Evolutionary conservation across 1,284 basidiomycete genomes (phyloP), one percentile per base, ranked within the genome.

Genomic region (Heterobasidion annosum): DNA sequence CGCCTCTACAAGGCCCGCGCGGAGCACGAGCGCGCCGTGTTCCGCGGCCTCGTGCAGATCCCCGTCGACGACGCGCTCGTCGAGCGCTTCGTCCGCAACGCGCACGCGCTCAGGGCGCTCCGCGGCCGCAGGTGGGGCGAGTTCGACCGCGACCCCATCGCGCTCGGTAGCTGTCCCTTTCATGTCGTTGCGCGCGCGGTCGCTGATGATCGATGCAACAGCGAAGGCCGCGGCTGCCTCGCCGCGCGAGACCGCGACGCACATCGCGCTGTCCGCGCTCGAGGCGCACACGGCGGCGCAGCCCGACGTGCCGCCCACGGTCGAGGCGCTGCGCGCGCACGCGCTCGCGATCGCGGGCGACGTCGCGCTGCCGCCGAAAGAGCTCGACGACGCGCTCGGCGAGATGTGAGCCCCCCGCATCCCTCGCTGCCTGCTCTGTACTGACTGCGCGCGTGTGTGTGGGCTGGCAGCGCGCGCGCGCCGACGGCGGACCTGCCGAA

Each of bases 401-500:
- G 96, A 98, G 68, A 70, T 95, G 91, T 97, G 67, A 65, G 83
- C 75, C 12, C 47, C 34, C 63, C 59, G 8, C 18, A 16, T 25
- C 18, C 43, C 19, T 50, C 33, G 46, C 8, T 13, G 19, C 45
- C 40, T 54, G 65, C 16, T 55, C 55, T 18, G 25, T 42, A 52
- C 56, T 43, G 37, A 25, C 47, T 34, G 44, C 49, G 19, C 3
- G 37, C 15, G 18, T 18, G 18, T 18, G 18, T 18, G 18, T 18
- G 18, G 18, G 2, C 18, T 2, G 25, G 25, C 61, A 91, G 89
- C 53, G 83, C 77, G 4, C 85, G 95, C 15, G 81, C 93, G 1
- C 93, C 91, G 1, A 87, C 83, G 2, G 84, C 91, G 1, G 92
- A 96, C 61, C 71, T 98, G 1, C 94, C 96, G 0, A 95, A 93